Conservation (phyloP, 2,329 filamentous ascomycete genomes). For the Cladorrhinum sp. region DNA sequence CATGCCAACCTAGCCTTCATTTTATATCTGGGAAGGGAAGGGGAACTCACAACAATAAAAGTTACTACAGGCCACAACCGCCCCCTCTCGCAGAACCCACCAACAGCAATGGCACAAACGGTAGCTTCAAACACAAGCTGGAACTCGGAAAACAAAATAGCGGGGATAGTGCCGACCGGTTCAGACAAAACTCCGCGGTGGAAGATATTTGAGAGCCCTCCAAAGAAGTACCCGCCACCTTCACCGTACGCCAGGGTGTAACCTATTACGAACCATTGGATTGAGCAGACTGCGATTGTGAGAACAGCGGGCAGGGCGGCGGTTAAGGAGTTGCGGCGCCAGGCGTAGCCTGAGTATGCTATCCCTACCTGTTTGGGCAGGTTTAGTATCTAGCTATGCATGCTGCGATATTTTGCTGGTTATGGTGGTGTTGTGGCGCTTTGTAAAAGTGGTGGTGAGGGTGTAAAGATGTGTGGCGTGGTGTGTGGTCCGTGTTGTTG, state of each 20-base stretch:
- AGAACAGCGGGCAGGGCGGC: constrained; percentile 47
- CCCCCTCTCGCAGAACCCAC: constrained; percentile 47
- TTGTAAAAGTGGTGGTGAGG: neutral
- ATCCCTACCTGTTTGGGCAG: constrained; percentile 38
- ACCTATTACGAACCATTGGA: constrained; percentile 50
- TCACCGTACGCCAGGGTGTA: constrained; percentile 49
- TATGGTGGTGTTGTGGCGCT: neutral
- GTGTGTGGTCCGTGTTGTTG: neutral
- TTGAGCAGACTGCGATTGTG: constrained; percentile 45
- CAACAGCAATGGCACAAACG: constrained; percentile 49
- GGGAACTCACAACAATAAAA: constrained; percentile 41
- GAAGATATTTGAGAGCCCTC: constrained; percentile 43
- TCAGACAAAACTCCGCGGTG: constrained; percentile 45
- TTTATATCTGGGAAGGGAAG: too few species aligned
- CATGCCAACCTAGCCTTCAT: too few species aligned
- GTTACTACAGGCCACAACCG: constrained; percentile 44
- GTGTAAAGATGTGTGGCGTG: neutral
- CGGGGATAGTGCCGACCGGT: constrained; percentile 48
- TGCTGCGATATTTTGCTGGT: neutral
- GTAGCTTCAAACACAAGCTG: constrained; percentile 49
- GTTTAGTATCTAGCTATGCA: neutral
- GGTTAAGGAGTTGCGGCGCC: constrained; percentile 45
- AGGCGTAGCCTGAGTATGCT: constrained; percentile 49
- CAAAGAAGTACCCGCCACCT: constrained; percentile 41
- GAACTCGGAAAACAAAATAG: constrained; percentile 50